Evolutionary conservation across 169 alveolate genomes (phyloP), one percentile per base, ranked within the genome.

Genomic region (Cryptosporidium tyzzeri): DNA sequence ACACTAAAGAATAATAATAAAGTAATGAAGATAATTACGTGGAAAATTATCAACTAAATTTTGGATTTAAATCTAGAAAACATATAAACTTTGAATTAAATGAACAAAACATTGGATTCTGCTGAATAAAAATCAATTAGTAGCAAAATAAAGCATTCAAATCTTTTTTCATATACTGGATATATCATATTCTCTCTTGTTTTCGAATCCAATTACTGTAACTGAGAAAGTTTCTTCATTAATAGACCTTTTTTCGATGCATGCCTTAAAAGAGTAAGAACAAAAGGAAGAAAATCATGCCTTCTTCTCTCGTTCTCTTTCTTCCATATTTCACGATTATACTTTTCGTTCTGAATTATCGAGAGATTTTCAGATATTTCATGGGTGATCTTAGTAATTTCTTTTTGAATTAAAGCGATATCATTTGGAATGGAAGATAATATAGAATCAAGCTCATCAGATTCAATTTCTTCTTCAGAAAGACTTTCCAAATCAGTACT

Each of bases 281-380:
- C 21, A 58, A 86, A 86, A 21, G 92, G 92, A 35, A 84, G 74
- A 48, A 73, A 86, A 39, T 86, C 92, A 71, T 86, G 92, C 41
- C 92, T 74, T 39, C 92, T 74, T 44, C 92, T 70, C 26, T 70
- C 87, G 37, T 86, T 86, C 53, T 86, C 92, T 31, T 69, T 61
- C 69, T 61, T 86, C 92, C 92, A 86, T 16, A 41, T 55, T 18
- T 50, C 61, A n/a, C 92, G 86, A 44, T 18, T 71, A 39, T 29
- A 33, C 31, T 71, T 58, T 71, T 86, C 92, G 21, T 59, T 59
- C 31, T 39, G 69, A 31, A 84, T 44, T 2, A 62, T 14, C 21
- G 69, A 62, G n/a, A 80, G 48, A 18, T 62, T 62, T 14, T 41
- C 62, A 5, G 45, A 26, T 29, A 80, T 59, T n/a, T 65, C 75